These are phyloP conservation scores for Physcomitrium patens DNA, from an alignment of 225 moss, liverwort and hornwort species.

Conservation along the genomic window DNA sequence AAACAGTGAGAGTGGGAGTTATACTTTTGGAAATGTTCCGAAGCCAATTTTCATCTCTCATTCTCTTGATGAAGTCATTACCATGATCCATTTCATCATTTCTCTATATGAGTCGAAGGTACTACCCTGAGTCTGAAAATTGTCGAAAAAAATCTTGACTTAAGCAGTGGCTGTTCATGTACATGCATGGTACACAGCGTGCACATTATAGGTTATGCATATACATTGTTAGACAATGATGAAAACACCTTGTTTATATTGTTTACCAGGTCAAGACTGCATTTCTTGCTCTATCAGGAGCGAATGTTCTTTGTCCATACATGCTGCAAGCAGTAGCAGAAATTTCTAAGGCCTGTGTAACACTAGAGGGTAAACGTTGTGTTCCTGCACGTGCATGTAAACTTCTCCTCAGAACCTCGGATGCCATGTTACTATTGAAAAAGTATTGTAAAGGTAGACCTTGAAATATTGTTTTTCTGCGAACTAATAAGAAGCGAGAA, in stretches of 20 bases:
- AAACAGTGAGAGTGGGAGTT: constrained; percentile 59
- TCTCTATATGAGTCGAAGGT: constrained; percentile 94
- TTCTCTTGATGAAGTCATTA: constrained; percentile 88
- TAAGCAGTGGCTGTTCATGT: constrained; percentile 18
- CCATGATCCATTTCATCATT: constrained; percentile 93
- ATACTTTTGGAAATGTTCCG: constrained; percentile 79
- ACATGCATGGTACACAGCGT: constrained; percentile 9
- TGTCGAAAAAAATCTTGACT: constrained; percentile 10
- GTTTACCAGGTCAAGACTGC: constrained; percentile 77
- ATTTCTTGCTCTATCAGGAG: constrained; percentile 83
- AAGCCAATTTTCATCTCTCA: constrained; percentile 77
- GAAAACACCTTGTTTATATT: constrained; percentile 10
- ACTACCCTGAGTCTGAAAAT: constrained; percentile 4
- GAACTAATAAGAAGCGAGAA: neutral
- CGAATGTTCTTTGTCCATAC: constrained; percentile 83
- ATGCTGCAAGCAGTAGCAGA: constrained; percentile 94
- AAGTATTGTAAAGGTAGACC: neutral
- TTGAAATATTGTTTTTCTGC: constrained; percentile 6
- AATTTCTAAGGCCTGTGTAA: constrained; percentile 86
- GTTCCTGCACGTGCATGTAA: constrained; percentile 84
- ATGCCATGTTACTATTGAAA: neutral
- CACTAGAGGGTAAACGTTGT: constrained; percentile 85
- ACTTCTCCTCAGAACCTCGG: constrained; percentile 18
- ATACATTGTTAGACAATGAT: constrained; percentile 29
- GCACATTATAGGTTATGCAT: constrained; percentile 19